Evolutionary conservation across 108 stramenopile species (phyloP).

Genomic region (Cyclotella atomus): DNA sequence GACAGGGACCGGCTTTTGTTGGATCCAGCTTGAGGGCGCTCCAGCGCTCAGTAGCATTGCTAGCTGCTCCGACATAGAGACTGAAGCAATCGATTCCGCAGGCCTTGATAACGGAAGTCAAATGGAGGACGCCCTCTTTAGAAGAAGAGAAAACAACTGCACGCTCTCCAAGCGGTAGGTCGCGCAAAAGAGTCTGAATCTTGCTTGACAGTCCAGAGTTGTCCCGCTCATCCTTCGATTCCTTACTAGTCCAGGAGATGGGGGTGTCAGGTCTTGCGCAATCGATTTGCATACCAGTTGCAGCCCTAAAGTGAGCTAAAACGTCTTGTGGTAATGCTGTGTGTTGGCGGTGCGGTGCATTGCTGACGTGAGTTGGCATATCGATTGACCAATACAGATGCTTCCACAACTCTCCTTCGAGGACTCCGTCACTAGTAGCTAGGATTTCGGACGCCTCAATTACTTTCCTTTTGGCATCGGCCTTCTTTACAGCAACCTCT

Average conservation of each 20-base stretch:
- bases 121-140: slow-evolving; percentile 36
- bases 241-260: neutral
- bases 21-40: neutral
- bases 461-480: slow-evolving; percentile 26
- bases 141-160: slow-evolving; percentile 56
- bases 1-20: slow-evolving; percentile 14
- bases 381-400: slow-evolving; percentile 45
- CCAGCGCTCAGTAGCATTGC: slow-evolving; percentile 42
- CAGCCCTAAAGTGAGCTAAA: slow-evolving; percentile 45
- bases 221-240: neutral
- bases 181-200: slow-evolving; percentile 35
- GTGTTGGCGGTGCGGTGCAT: slow-evolving; percentile 2
- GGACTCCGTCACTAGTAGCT: slow-evolving; percentile 45
- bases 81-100: slow-evolving; percentile 19
- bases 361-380: slow-evolving; percentile 33
- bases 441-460: slow-evolving; percentile 42
- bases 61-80: slow-evolving; percentile 38
- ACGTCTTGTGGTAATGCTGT: slow-evolving; percentile 53
- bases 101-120: slow-evolving; percentile 25
- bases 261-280: neutral
- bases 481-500: slow-evolving; percentile 10
- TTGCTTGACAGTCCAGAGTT: slow-evolving; percentile 47
- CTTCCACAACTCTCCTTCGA: slow-evolving; percentile 52
- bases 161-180: slow-evolving; percentile 47
- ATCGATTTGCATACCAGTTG: slow-evolving; percentile 11